Base-by-base conservation (phyloP, 1,284 basidiomycete species). In the Ganoderma resinaceum region DNA sequence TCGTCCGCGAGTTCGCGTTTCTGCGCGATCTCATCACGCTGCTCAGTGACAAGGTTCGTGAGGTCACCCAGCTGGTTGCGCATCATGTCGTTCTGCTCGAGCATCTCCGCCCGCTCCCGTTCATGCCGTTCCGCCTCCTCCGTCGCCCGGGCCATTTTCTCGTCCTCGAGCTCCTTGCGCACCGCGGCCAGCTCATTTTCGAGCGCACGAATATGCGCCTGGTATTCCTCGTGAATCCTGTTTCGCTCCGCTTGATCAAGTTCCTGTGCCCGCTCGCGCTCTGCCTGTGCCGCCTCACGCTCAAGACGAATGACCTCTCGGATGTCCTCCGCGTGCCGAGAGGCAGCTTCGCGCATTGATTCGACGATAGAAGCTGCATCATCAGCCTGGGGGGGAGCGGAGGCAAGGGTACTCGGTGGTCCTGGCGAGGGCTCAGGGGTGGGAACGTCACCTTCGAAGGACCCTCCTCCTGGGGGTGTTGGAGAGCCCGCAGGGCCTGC, bases 11-110 rank as follows among this genome's bases (percentile, higher is more conserved):
- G 71, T 31, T 82, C 81, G 67, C 82, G 87, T 80, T 92, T 91
- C 70, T 81, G 80, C 43, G 86, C 84, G 43, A 84, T 83, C 64
- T 85, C 82, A 31, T 89, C 85, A 0, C 86, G 82, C 69, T 91
- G 90, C 66, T 88, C 86, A 69, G 90, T 87, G 11, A 92, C 83
- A 43, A 93, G 77, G 69, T 89, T 89, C 1, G 91, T 90, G 73
- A 93, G 86, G 69, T 93, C 91, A 2, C 77, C 79, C 29, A 93
- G 78, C 71, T 93, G 92, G 55, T 78, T 81, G 31, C 87, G 83
- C 60, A 91, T 78, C 11, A 81, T 83, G 14, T 90, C 86, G 71
- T 89, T 87, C 12, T 89, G 85, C 66, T 91, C 89, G 38, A 82
- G 75, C 40, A 83, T 80, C 65, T 89, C 90, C 64, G 81, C 80